A percentile compares a stretch with the other conserved stretches of the same genome.
phyloP scores from a whole-genome alignment of 768 basidiomycete species.

The Suillus clintonianus region DNA sequence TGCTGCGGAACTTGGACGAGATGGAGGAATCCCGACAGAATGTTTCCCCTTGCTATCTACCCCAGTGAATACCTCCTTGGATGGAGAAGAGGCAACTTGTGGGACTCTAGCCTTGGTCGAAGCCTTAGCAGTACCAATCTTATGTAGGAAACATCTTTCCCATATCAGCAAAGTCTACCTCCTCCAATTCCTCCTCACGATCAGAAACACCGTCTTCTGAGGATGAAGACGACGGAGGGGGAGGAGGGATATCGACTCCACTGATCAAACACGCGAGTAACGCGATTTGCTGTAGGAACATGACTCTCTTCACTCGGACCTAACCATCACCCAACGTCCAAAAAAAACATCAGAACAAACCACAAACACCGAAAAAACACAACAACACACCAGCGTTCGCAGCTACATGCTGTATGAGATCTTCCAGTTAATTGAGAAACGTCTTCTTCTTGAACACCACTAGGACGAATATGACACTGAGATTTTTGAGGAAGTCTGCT shows the following conservation, averaged over 20 bases:
- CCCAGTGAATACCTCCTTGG: constrained; percentile 34
- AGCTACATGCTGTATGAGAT: constrained; percentile 54
- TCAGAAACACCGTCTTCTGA: constrained; percentile 29
- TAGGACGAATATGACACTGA: constrained; percentile 67
- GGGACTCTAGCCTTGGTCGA: neutral
- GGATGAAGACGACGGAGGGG: constrained; percentile 24
- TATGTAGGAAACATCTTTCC: constrained; percentile 45
- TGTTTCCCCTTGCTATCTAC: constrained; percentile 27
- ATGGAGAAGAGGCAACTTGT: neutral
- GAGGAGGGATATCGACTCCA: constrained; percentile 24
- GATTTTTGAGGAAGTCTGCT: no score
- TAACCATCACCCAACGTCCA: neutral
- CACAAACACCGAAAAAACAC: neutral
- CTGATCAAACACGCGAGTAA: constrained; percentile 68
- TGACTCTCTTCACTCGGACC: constrained; percentile 50
- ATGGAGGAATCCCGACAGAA: no score
- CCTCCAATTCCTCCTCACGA: constrained; percentile 44
- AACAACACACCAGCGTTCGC: constrained; percentile 51
- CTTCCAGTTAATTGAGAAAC: constrained; percentile 59
- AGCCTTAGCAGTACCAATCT: constrained; percentile 35
- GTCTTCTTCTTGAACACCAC: constrained; percentile 52
- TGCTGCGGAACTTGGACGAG: neutral
- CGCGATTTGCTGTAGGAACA: constrained; percentile 70
- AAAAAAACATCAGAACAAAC: constrained; percentile 6
- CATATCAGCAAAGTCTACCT: constrained; percentile 69